phyloP scores from a whole-genome alignment of 2,329 filamentous ascomycete species.

The Orbilia oligospora region DNA sequence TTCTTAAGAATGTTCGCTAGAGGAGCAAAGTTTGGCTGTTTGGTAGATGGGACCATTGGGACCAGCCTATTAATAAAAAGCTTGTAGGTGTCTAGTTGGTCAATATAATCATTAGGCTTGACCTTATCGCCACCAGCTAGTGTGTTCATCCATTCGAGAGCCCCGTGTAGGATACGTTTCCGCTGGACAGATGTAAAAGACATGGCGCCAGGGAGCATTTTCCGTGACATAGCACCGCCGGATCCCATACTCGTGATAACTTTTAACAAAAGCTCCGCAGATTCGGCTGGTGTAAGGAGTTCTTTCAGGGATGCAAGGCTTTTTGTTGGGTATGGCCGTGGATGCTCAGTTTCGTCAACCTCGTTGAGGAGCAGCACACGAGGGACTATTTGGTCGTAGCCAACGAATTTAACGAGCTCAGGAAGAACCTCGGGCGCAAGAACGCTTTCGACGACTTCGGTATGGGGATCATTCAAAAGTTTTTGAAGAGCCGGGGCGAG shows the following conservation, averaged over 20 bases:
- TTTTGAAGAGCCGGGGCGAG: slow-evolving; percentile 64
- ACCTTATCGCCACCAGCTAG: slow-evolving; percentile 53
- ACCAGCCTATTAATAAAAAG: slow-evolving; percentile 63
- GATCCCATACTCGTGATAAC: slow-evolving; percentile 63
- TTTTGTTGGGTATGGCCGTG: slow-evolving; percentile 62
- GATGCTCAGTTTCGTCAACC: slow-evolving; percentile 64
- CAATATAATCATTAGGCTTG: slow-evolving; percentile 62
- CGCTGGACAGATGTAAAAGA: slow-evolving; percentile 63
- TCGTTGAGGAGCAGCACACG: slow-evolving; percentile 64
- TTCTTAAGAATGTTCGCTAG: slow-evolving; percentile 63
- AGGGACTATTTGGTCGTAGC: slow-evolving; percentile 64
- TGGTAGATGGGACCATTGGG: slow-evolving; percentile 63
- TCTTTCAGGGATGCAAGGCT: slow-evolving; percentile 64
- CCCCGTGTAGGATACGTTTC: slow-evolving; percentile 63
- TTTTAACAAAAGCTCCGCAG: slow-evolving; percentile 63
- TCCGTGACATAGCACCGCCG: slow-evolving; percentile 63
- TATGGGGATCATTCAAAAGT: slow-evolving; percentile 63
- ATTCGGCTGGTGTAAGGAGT: slow-evolving; percentile 62
- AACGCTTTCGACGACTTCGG: slow-evolving; percentile 64
- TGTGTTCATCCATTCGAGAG: slow-evolving; percentile 64
- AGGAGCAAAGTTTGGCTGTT: slow-evolving; percentile 62
- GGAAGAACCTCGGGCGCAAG: slow-evolving; percentile 64
- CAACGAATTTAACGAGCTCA: slow-evolving; percentile 63
- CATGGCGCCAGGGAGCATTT: slow-evolving; percentile 61
- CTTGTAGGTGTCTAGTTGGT: slow-evolving; percentile 63